Evolutionary conservation across 2,329 filamentous ascomycete genomes (phyloP).

Genomic region (Cryphonectria carpinicola): DNA sequence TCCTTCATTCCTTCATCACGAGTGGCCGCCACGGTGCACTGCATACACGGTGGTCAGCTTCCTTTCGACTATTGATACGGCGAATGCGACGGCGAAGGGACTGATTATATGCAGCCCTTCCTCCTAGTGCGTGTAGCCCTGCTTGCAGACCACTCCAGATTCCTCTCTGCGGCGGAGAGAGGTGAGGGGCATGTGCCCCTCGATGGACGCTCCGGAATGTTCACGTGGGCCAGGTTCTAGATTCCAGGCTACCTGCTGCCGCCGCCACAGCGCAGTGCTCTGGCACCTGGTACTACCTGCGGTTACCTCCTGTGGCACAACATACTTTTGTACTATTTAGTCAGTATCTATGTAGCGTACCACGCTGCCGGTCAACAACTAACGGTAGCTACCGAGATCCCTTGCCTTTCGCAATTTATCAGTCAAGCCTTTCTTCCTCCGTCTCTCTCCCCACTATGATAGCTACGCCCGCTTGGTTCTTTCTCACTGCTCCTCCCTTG

Average conservation of each 20-base stretch:
- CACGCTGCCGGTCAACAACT: background rate
- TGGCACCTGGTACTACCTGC: too few relatives aligned
- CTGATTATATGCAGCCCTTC: background rate
- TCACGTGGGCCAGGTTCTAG: constrained; percentile 6
- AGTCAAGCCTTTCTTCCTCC: background rate
- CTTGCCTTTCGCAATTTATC: background rate
- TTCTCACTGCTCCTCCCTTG: background rate
- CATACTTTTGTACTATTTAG: background rate
- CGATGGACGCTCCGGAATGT: background rate
- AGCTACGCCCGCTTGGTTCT: background rate
- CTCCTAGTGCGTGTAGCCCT: background rate
- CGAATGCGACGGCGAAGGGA: background rate
- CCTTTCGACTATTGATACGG: background rate
- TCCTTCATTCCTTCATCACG: background rate
- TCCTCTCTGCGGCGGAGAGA: background rate
- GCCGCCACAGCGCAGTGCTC: too few relatives aligned
- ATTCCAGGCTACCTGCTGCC: background rate
- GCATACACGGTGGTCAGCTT: constrained; percentile 1
- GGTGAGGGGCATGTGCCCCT: background rate
- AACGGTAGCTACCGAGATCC: constrained; percentile 5
- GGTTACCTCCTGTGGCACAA: background rate
- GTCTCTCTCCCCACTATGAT: background rate
- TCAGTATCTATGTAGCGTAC: background rate
- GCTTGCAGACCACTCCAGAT: constrained; percentile 5
- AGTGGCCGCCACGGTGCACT: background rate